Evolutionary conservation across 2,329 filamentous ascomycete genomes (phyloP).

Genomic region (Ophiocordyceps camponoti-saundersi): DNA sequence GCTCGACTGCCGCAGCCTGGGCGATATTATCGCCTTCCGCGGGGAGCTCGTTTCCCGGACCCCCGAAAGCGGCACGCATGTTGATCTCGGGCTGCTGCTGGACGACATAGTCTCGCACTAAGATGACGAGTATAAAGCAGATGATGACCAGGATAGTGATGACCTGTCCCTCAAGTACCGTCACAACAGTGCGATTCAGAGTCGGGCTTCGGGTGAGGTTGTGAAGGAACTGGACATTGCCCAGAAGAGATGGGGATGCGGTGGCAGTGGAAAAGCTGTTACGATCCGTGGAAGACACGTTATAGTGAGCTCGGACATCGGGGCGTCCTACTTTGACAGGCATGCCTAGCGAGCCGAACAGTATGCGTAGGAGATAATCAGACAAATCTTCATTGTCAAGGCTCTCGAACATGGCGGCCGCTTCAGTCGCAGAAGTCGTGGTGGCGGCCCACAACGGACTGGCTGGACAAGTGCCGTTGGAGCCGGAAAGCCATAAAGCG

Average conservation of each 20-base stretch:
- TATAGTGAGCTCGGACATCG: slow-evolving; percentile 3
- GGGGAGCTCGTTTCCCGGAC: slow-evolving; percentile 14
- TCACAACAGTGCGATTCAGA: slow-evolving; percentile 64
- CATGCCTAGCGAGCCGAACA: slow-evolving; percentile 13
- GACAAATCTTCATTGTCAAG: slow-evolving; percentile 14
- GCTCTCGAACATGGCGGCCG: slow-evolving; percentile 12
- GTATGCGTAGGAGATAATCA: slow-evolving; percentile 14
- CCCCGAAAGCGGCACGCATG: slow-evolving; percentile 50
- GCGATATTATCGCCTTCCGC: slow-evolving; percentile 6
- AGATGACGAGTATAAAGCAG: slow-evolving; percentile 88
- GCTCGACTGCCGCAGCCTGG: slow-evolving; percentile 3
- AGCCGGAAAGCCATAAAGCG: slow-evolving; percentile 13
- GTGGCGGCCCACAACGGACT: slow-evolving; percentile 16
- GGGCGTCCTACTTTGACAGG: slow-evolving; percentile 7
- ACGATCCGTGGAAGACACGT: slow-evolving; percentile 1
- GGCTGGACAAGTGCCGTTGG: slow-evolving; percentile 15
- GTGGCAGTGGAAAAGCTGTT: slow-evolving; percentile 1
- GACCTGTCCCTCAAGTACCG: slow-evolving; percentile 78
- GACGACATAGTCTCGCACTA: slow-evolving; percentile 94
- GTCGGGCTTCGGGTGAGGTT: slow-evolving; percentile 51
- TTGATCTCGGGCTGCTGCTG: slow-evolving; percentile 93
- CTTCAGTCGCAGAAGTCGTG: slow-evolving; percentile 14
- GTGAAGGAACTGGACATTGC: slow-evolving; percentile 37
- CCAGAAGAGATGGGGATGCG: slow-evolving; percentile 27
- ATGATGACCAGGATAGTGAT: slow-evolving; percentile 86